Evolutionary conservation across 495 filamentous ascomycete genomes (phyloP), one percentile per base, ranked within the genome.

Genomic region (Clohesyomyces aquaticus): DNA sequence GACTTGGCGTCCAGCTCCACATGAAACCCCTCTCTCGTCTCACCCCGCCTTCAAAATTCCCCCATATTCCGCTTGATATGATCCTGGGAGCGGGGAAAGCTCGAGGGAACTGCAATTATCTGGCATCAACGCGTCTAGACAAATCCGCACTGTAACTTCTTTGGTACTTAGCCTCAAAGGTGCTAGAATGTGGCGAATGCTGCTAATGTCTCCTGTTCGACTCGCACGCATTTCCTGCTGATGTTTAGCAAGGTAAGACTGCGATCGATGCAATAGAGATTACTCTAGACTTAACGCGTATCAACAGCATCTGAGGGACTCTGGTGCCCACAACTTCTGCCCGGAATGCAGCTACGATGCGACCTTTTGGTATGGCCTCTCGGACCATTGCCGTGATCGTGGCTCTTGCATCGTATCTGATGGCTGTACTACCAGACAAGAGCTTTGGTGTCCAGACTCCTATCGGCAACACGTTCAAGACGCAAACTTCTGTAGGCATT

Each of bases 401-500:
- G 59, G 48, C 21, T 61, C 48, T 45, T 32, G 47, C 12, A 53
- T 18, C 9, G 47, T 46, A 8, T 61, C 48, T 41, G n/a, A 53
- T 28, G 59, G 59, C 28, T 61, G 59, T 27, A 16, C 27, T 14
- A 26, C 50, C 25, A 43, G 55, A 4, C 12, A 10, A 1, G 55
- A 18, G 4, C 26, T 4, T 14, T 60, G 23, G 57, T 1, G 8
- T 2, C 1, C 27, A 10, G 32, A 45, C 48, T 43, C 12, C n/a
- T 61, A 54, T n/a, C 54, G 59, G 47, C 8, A 54, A 11, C 59
- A 61, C 32, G 47, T 61, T 8, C 27, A 28, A 8, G 28, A 46
- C 12, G 4, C 53, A 3, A 61, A 61, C 47, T 47, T 53, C 48
- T 61, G 59, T 49, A 54, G 8, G 8, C 6, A 6, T 1, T 61